phyloP scores from a whole-genome alignment of 352 stramenopile species.

The Globisporangium irregulare region DNA sequence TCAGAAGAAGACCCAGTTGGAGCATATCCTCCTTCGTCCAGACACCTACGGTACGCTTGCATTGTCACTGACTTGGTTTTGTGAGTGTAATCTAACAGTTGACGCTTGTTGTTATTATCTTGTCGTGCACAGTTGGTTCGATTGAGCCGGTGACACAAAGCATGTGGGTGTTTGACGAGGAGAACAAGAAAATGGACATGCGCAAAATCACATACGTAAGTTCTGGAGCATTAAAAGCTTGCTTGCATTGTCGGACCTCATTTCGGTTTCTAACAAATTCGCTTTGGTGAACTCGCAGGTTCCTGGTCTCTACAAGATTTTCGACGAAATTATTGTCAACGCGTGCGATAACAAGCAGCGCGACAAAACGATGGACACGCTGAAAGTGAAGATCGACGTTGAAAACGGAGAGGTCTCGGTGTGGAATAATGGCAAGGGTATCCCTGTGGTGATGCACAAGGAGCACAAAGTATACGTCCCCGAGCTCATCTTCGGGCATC shows the following conservation, averaged over 20 bases:
- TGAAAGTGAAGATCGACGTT: conserved; percentile 94
- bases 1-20: conserved; percentile 97
- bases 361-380: conserved; percentile 92
- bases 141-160: conserved; percentile 91
- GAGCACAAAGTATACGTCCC: conserved; percentile 98
- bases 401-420: conserved; percentile 94
- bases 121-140: conserved; percentile 79
- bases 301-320: conserved; percentile 98
- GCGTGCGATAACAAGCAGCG: conserved; percentile 99
- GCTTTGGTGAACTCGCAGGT: conserved; percentile 37
- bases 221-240: background rate
- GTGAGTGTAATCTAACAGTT: background rate
- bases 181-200: conserved; percentile 90
- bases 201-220: conserved; percentile 91
- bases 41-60: conserved; percentile 94
- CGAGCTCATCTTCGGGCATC: conserved; percentile 97
- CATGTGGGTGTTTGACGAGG: conserved; percentile 92
- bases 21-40: conserved; percentile 97
- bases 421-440: conserved; percentile 97
- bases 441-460: conserved; percentile 96
- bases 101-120: background rate
- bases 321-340: conserved; percentile 99
- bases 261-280: background rate
- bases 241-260: too few species aligned
- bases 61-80: background rate